Base-by-base conservation (phyloP, 2,329 filamentous ascomycete genomes). In the Talaromyces marneffei region DNA sequence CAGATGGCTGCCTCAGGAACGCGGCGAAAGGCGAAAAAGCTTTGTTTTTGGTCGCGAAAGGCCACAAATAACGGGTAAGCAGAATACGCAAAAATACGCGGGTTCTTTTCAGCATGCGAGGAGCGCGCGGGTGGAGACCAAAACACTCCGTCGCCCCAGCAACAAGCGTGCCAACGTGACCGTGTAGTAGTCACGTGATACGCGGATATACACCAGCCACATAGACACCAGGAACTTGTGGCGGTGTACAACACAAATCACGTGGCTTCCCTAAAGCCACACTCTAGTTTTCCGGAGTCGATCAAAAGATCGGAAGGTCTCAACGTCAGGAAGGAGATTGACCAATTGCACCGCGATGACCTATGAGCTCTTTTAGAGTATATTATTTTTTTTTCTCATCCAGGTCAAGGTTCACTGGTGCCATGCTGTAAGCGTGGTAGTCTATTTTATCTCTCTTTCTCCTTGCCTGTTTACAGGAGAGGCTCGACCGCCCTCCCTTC, bases 91-190 rank as follows among this genome's bases (percentile, higher is more conserved):
- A 52, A 52, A 52, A 52, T 33, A 52, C 48, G 48, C 27, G 27
- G n/a, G 27, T 29, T 16, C 46, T 23, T 23, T 44, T 40, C 31
- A 37, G 42, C 14, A 44, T 52, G 57, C 58, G 55, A 58, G 61
- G 61, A 64, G 61, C 63, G 63, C 62, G 46, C 63, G 52, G 52
- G 64, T 60, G 63, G 64, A 31, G 39, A 44, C 39, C 54, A 61
- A 68, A 65, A 67, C 69, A 71, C 63, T 0, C 29, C 37, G 73
- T 75, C 73, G 71, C 82, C 66, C 35, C 73, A 68, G 82, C 83
- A 87, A 87, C 85, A 70, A 69, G 14, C 3, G 40, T 67, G 62
- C 39, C 35, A 31, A n/a, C 46, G 27, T 52, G 48, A 52, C 29
- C 48, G 48, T 35, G 48, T 20, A 3, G 3, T 1, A 16, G n/a